Conservation (phyloP, 768 basidiomycete species). For the Leccinellum albellum region DNA sequence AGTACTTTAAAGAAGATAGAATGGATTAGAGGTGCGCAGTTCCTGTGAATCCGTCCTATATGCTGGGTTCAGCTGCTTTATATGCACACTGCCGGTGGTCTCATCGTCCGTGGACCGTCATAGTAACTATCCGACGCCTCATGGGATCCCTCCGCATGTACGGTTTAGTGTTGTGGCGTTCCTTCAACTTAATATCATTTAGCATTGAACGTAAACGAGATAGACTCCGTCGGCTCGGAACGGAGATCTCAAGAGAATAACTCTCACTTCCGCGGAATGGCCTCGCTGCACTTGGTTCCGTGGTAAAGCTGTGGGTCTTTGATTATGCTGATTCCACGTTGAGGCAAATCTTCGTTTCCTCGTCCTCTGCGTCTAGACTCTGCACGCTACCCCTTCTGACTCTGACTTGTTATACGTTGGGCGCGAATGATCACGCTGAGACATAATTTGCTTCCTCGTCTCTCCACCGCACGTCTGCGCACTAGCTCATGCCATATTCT, state of each 20-base stretch:
- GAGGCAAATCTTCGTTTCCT: not conserved
- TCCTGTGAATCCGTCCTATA: not conserved
- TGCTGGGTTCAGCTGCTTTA: conserved; percentile 3
- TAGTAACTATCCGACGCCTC: conserved; percentile 1
- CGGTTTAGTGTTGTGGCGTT: not conserved
- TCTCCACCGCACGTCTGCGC: no score
- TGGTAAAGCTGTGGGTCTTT: not conserved
- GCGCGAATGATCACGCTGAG: not conserved
- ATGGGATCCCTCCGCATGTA: not conserved
- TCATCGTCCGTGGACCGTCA: not conserved
- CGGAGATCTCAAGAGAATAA: not conserved
- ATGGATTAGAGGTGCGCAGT: conserved; percentile 9
- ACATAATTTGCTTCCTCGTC: not conserved
- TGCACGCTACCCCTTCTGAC: not conserved
- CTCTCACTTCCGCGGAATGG: not conserved
- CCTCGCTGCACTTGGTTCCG: not conserved
- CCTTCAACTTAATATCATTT: not conserved
- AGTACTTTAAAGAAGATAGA: conserved; percentile 1
- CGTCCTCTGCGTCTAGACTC: not conserved
- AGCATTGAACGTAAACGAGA: not conserved
- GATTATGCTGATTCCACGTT: not conserved
- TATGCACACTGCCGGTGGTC: conserved; percentile 1
- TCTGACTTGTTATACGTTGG: not conserved
- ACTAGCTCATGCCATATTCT: not conserved
- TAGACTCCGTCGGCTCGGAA: not conserved